Evolutionary conservation across 2,329 filamentous ascomycete species (phyloP).

Genomic region (Erysiphe pisi): DNA sequence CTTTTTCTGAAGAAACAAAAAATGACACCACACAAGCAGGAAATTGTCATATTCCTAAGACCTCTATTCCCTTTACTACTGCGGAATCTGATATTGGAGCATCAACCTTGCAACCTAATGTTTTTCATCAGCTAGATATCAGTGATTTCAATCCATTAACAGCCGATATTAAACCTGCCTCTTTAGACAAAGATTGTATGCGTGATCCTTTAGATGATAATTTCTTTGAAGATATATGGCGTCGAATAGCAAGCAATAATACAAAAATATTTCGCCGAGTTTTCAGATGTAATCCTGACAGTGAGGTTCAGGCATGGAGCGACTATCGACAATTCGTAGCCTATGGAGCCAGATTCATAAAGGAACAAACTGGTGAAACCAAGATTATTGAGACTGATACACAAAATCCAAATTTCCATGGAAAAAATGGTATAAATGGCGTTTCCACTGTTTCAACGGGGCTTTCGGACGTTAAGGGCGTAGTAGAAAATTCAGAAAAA

Average conservation of each 20-base stretch:
- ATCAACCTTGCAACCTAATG: conserved; percentile 50
- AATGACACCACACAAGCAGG: conserved; percentile 57
- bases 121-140: conserved; percentile 43
- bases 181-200: conserved; percentile 87
- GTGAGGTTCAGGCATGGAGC: conserved; percentile 82
- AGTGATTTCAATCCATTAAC: conserved; percentile 45
- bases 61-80: conserved; percentile 56
- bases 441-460: conserved; percentile 29
- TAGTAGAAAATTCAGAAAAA: conserved; percentile 33
- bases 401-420: conserved; percentile 35
- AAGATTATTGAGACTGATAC: conserved; percentile 36
- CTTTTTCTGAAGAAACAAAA: conserved; percentile 47
- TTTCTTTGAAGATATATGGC: conserved; percentile 86
- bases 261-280: conserved; percentile 88
- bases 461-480: conserved; percentile 30
- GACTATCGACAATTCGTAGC: conserved; percentile 54
- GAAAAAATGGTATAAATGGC: conserved; percentile 36
- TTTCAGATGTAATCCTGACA: conserved; percentile 96
- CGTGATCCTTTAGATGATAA: conserved; percentile 68
- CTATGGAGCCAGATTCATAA: conserved; percentile 64
- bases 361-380: conserved; percentile 36
- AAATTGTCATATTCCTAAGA: conserved; percentile 55
- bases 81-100: conserved; percentile 79
- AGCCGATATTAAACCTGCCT: conserved; percentile 60
- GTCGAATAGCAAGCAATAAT: conserved; percentile 78